Conservation (phyloP, 2,329 filamentous ascomycete genomes). For the Rhynchosporium secalis region DNA sequence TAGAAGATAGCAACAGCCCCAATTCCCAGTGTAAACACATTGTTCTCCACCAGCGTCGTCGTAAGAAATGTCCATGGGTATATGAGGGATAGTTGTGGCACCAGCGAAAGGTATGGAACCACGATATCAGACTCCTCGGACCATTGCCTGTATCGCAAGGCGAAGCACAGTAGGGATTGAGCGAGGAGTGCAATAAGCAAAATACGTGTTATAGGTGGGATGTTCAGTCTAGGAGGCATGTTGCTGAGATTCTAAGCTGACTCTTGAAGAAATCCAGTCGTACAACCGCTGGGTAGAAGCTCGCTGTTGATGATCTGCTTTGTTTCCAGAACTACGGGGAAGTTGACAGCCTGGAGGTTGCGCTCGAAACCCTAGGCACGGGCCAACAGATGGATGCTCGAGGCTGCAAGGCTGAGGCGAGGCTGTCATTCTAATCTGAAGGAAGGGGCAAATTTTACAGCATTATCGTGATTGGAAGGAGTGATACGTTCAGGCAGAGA, state of each 20-base stretch:
- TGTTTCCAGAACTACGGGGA: slow-evolving; percentile 4
- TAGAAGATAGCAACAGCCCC: slow-evolving; percentile 81
- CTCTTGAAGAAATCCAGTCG: neutral
- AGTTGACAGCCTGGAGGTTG: slow-evolving; percentile 10
- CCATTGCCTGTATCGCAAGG: slow-evolving; percentile 73
- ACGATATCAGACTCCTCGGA: slow-evolving; percentile 63
- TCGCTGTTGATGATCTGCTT: neutral
- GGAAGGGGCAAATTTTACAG: no score
- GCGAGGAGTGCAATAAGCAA: slow-evolving; percentile 72
- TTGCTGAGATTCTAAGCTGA: slow-evolving; percentile 32
- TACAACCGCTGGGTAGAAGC: neutral
- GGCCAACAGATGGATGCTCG: neutral
- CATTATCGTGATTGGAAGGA: no score
- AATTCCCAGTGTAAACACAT: slow-evolving; percentile 80
- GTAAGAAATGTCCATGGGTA: slow-evolving; percentile 94
- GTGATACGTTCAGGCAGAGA: no score
- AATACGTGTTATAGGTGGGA: slow-evolving; percentile 86
- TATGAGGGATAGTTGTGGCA: slow-evolving; percentile 78
- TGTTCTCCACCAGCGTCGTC: slow-evolving; percentile 87
- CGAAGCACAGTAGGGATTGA: slow-evolving; percentile 80
- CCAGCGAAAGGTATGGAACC: slow-evolving; percentile 83
- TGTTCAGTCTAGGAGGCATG: slow-evolving; percentile 84
- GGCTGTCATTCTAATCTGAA: neutral
- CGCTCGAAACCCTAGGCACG: slow-evolving; percentile 7
- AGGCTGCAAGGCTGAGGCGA: slow-evolving; percentile 4